phyloP scores from a whole-genome alignment of 75 land plant genomes.

The Picea sitchensis region DNA sequence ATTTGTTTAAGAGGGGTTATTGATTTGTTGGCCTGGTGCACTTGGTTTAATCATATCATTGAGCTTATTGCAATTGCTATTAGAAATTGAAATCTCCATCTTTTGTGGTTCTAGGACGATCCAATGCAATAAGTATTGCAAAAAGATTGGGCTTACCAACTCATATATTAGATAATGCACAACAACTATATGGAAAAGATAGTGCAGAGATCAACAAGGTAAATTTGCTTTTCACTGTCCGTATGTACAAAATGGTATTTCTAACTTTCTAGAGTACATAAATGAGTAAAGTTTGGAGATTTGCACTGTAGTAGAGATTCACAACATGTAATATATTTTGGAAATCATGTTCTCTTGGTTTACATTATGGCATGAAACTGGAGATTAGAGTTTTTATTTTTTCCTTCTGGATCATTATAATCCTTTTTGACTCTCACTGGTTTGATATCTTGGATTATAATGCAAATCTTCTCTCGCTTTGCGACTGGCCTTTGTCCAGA shows the following conservation, averaged over 20 bases:
- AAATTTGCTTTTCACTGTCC: constrained; percentile 6
- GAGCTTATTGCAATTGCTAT: background rate
- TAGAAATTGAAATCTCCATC: background rate
- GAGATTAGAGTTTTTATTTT: background rate
- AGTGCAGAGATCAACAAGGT: constrained; percentile 86
- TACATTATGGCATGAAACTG: background rate
- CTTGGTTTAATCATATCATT: background rate
- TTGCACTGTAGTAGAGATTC: too few relatives aligned
- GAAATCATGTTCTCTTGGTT: background rate
- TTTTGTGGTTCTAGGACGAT: constrained; percentile 50
- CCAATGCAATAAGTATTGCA: constrained; percentile 89
- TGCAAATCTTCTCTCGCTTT: background rate
- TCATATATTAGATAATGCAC: constrained; percentile 51
- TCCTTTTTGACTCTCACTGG: background rate
- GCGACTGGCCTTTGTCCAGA: background rate
- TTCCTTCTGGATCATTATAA: background rate
- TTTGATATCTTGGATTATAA: background rate
- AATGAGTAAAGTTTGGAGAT: background rate
- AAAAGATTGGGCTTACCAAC: constrained; percentile 76
- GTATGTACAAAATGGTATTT: background rate
- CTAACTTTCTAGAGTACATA: background rate
- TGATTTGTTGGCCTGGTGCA: background rate
- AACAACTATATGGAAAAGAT: constrained; percentile 55
- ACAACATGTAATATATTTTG: background rate
- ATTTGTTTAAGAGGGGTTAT: background rate